A percentile compares a stretch with the other conserved stretches of the same genome.
Evolutionary conservation across 805 yeast species (phyloP).

Genomic region (Debaryomyces hansenii): DNA sequence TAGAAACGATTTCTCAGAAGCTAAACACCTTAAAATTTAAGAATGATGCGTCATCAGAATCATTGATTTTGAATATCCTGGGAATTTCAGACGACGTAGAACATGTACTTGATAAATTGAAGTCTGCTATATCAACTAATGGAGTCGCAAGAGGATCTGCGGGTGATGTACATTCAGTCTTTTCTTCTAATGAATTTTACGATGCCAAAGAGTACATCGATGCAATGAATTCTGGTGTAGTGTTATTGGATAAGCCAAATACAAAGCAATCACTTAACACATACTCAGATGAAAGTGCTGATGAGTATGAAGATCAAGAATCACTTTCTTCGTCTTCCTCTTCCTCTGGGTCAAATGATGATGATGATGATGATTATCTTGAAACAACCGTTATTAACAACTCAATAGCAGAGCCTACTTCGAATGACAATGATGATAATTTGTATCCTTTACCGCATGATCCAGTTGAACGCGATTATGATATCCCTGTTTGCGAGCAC

Average conservation of each 20-base stretch:
- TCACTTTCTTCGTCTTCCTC: constrained; percentile 17
- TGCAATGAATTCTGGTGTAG: constrained; percentile 50
- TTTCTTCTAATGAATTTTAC: constrained; percentile 33
- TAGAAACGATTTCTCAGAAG: constrained; percentile 20
- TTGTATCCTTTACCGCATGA: constrained; percentile 69
- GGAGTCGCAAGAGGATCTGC: not conserved
- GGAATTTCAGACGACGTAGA: constrained; percentile 20
- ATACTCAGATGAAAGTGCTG: constrained; percentile 9
- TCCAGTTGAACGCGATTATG: constrained; percentile 53
- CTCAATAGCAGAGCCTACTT: constrained; percentile 1
- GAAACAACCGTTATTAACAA: constrained; percentile 11
- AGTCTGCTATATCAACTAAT: constrained; percentile 3
- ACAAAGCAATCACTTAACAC: not conserved
- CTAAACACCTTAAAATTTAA: constrained; percentile 18
- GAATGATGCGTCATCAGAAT: not conserved
- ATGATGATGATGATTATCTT: constrained; percentile 2
- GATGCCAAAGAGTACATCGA: constrained; percentile 72
- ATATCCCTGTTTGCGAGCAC: constrained; percentile 55
- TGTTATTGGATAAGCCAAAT: constrained; percentile 34
- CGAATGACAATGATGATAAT: constrained; percentile 27
- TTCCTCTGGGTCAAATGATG: constrained; percentile 11
- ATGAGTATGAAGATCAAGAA: constrained; percentile 19
- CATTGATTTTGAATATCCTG: constrained; percentile 5
- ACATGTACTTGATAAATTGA: constrained; percentile 14
- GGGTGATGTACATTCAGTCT: constrained; percentile 26